Percentiles rank a stretch among this genome's conserved stretches.
Conservation (phyloP, 202 grass and related monocot species). For the Panicum hallii region DNA sequence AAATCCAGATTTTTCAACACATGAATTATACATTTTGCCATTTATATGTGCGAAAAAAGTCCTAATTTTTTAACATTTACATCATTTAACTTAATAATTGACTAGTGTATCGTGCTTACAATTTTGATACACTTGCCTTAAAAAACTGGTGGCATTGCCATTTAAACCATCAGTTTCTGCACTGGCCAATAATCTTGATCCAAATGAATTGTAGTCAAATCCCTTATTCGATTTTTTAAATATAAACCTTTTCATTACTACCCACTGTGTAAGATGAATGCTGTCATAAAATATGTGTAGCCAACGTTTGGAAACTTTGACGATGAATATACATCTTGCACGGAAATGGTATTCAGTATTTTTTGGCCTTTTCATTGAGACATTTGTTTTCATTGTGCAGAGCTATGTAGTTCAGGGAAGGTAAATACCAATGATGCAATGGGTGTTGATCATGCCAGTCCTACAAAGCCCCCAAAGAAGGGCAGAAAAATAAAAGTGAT, state of each 20-base stretch:
- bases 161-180: neutral
- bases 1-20: neutral
- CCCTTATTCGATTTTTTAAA: neutral
- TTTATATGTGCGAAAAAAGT: constrained; percentile 7
- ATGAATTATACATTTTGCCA: neutral
- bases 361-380: constrained; percentile 19
- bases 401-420: constrained; percentile 63
- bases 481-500: constrained; percentile 71
- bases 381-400: constrained; percentile 50
- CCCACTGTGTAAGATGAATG: neutral
- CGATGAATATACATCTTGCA: neutral
- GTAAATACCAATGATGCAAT: constrained; percentile 50
- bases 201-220: constrained; percentile 18
- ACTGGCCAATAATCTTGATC: constrained; percentile 30
- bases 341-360: neutral
- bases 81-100: constrained; percentile 37
- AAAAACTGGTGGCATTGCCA: constrained; percentile 19
- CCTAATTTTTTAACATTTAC: neutral
- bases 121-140: constrained; percentile 20
- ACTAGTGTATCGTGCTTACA: neutral
- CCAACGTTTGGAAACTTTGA: neutral
- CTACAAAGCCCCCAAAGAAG: constrained; percentile 77
- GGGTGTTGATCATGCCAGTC: constrained; percentile 51
- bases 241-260: constrained; percentile 2
- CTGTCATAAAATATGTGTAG: neutral